Percentiles rank a stretch among this genome's conserved stretches.
phyloP scores from a whole-genome alignment of 495 filamentous ascomycete species.

The Lepidopterella palustris region DNA sequence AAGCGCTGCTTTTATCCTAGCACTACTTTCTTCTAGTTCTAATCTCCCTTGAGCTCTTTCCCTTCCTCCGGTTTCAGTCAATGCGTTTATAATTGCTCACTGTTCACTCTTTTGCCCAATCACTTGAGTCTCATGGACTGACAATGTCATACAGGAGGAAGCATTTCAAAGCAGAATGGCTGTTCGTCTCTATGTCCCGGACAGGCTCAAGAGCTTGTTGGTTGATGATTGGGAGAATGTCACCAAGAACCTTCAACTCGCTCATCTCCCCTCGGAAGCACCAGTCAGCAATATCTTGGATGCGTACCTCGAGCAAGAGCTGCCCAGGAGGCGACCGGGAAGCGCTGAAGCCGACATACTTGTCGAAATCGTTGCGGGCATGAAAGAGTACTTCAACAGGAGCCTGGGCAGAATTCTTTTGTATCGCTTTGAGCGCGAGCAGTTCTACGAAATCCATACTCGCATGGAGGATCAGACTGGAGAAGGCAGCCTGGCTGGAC shows the following conservation, averaged over 20 bases:
- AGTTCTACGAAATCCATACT: slow-evolving; percentile 68
- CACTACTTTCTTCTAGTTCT: background rate
- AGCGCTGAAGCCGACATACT: slow-evolving; percentile 74
- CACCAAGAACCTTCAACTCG: slow-evolving; percentile 85
- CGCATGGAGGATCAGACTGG: slow-evolving; percentile 50
- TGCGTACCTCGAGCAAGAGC: slow-evolving; percentile 66
- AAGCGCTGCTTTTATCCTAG: background rate
- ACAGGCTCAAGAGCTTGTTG: slow-evolving; percentile 78
- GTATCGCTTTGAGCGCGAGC: slow-evolving; percentile 83
- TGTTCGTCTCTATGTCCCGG: slow-evolving; percentile 74
- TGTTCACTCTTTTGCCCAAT: background rate
- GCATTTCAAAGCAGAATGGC: slow-evolving; percentile 69
- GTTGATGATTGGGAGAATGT: slow-evolving; percentile 99
- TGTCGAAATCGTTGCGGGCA: slow-evolving; percentile 75
- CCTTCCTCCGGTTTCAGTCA: background rate
- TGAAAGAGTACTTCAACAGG: slow-evolving; percentile 88
- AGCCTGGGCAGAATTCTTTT: slow-evolving; percentile 79
- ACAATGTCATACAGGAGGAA: slow-evolving; percentile 60
- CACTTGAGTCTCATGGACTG: too few relatives aligned
- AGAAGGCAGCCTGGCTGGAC: slow-evolving; percentile 49
- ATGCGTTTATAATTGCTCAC: background rate
- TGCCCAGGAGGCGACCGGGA: slow-evolving; percentile 54
- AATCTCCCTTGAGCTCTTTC: background rate
- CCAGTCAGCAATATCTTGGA: slow-evolving; percentile 72
- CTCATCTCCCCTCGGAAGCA: slow-evolving; percentile 68